Conservation (phyloP, 495 filamentous ascomycete species). For the Penicillium arizonense region DNA sequence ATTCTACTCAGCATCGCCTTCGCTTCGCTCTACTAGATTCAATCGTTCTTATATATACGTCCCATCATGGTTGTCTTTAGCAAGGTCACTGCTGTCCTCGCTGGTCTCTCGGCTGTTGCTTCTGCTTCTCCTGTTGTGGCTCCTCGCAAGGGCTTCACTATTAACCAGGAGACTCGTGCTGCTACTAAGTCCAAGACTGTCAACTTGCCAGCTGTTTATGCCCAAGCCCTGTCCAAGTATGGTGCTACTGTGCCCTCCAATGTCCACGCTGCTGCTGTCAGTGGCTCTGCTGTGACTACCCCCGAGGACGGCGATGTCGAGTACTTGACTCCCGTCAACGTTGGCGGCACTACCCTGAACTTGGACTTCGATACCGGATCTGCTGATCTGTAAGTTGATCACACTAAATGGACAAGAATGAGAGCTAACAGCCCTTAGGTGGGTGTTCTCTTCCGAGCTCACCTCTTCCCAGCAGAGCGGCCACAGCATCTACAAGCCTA, state of each 20-base stretch:
- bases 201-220: conserved; percentile 42
- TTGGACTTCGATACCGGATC: conserved; percentile 77
- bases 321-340: conserved; percentile 65
- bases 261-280: conserved; percentile 44
- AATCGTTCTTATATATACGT: conserved; percentile 17
- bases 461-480: conserved; percentile 47
- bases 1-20: conserved; percentile 12
- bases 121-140: conserved; percentile 32
- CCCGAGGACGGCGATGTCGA: conserved; percentile 60
- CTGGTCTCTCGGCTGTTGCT: conserved; percentile 31
- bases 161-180: conserved; percentile 35
- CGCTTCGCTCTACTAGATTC: conserved; percentile 5
- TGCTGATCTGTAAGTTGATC: conserved; percentile 62
- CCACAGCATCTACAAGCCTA: conserved; percentile 62
- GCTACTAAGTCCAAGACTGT: conserved; percentile 28
- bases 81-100: conserved; percentile 31
- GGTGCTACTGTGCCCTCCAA: conserved; percentile 36
- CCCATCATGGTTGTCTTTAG: conserved; percentile 43
- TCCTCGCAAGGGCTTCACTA: conserved; percentile 36
- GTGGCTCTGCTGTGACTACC: conserved; percentile 47
- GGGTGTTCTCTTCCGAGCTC: conserved; percentile 54
- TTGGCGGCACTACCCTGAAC: conserved; percentile 62
- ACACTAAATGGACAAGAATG: neutral
- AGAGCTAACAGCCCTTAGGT: conserved; percentile 26
- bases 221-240: conserved; percentile 45